Conservation (phyloP, 768 basidiomycete genomes). For the Porphyrellus cyaneotinctus region DNA sequence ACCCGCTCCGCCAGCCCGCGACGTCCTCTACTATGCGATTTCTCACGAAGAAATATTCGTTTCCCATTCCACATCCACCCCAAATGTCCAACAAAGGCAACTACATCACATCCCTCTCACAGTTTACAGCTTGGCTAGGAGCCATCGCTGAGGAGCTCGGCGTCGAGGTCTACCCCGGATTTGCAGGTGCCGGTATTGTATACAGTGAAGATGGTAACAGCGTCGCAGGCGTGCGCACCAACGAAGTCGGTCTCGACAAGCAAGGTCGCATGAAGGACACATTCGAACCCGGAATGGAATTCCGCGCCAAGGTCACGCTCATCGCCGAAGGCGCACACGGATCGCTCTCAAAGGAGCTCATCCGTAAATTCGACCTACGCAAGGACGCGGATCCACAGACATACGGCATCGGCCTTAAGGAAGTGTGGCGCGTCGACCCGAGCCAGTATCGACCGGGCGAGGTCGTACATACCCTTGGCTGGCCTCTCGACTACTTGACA, state of each 20-base stretch:
- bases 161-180: conserved; percentile 96
- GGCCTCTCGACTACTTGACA: conserved; percentile 79
- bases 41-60: conserved; percentile 60
- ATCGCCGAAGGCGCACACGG: conserved; percentile 96
- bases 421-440: conserved; percentile 88
- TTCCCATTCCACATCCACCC: conserved; percentile 92
- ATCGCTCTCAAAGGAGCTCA: conserved; percentile 75
- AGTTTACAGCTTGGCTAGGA: conserved; percentile 75
- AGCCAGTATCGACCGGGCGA: conserved; percentile 59
- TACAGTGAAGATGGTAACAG: conserved; percentile 48
- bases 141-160: conserved; percentile 35
- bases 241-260: conserved; percentile 89
- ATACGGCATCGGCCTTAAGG: conserved; percentile 94
- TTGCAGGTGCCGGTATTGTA: conserved; percentile 84
- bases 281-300: conserved; percentile 96
- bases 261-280: conserved; percentile 71
- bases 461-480: conserved; percentile 93
- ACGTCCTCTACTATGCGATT: conserved; percentile 81
- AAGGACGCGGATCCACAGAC: conserved; percentile 77
- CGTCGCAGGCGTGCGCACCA: conserved; percentile 74
- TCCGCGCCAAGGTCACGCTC: conserved; percentile 86
- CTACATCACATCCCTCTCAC: conserved; percentile 66
- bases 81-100: conserved; percentile 76
- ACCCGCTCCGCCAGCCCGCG: conserved; percentile 80
- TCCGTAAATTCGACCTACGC: conserved; percentile 70